Conservation (phyloP, 495 filamentous ascomycete genomes). For the Neurospora discreta region DNA sequence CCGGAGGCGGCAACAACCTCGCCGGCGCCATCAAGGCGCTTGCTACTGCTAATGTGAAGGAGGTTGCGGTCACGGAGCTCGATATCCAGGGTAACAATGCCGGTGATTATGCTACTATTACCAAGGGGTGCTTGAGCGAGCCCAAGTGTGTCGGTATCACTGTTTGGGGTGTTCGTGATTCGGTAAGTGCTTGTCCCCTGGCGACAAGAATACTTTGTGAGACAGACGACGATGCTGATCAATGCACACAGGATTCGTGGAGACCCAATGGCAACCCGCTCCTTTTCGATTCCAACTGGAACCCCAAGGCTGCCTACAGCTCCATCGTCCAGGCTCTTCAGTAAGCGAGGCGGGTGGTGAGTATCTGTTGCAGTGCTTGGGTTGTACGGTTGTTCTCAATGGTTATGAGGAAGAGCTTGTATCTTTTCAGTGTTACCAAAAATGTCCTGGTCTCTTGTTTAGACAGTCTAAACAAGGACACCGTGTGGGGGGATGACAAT, state of each 20-base stretch:
- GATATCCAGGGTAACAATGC: conserved; percentile 49
- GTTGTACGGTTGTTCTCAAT: background rate
- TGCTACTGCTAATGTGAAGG: conserved; percentile 36
- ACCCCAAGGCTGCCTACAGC: conserved; percentile 53
- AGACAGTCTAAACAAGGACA: background rate
- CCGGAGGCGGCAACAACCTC: conserved; percentile 34
- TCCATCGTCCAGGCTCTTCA: conserved; percentile 42
- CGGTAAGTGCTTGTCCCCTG: conserved; percentile 27
- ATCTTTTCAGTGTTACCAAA: background rate
- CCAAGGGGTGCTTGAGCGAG: conserved; percentile 52
- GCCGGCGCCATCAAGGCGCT: conserved; percentile 46
- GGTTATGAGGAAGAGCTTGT: background rate
- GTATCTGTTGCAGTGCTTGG: too few species aligned
- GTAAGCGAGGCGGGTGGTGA: conserved; percentile 8
- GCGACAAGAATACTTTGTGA: background rate
- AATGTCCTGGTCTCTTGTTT: fast-evolving
- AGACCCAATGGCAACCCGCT: conserved; percentile 46
- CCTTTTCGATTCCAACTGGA: conserved; percentile 53
- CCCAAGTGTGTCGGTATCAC: conserved; percentile 63
- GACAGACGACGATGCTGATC: background rate
- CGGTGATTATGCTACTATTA: conserved; percentile 51
- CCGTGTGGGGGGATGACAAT: too few species aligned
- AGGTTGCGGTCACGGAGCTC: conserved; percentile 55
- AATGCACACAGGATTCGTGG: conserved; percentile 45
- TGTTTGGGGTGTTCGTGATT: conserved; percentile 64